phyloP scores from a whole-genome alignment of 768 basidiomycete species.

The Holtermannia corniformis region DNA sequence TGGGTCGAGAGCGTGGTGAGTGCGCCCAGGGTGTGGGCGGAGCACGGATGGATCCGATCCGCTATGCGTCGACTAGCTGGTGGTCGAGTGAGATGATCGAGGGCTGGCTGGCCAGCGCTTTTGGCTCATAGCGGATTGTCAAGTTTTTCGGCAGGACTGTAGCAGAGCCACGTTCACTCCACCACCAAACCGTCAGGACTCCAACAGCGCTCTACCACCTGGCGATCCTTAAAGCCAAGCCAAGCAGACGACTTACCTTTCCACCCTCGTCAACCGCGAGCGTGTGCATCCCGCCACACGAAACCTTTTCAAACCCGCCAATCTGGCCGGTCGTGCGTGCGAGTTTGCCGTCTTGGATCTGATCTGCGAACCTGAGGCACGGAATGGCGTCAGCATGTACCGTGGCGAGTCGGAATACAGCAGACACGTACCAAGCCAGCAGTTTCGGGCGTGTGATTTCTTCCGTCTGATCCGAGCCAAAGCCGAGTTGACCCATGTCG shows the following conservation, averaged over 20 bases:
- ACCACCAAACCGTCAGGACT: too few species aligned
- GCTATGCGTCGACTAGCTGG: too few species aligned
- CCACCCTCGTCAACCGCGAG: constrained; percentile 83
- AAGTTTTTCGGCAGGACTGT: too few species aligned
- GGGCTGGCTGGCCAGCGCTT: too few species aligned
- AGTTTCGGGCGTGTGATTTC: constrained; percentile 67
- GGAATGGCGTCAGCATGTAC: constrained; percentile 1
- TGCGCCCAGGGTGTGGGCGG: too few species aligned
- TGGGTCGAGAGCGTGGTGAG: background rate
- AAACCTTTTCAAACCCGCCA: constrained; percentile 65
- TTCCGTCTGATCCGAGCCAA: constrained; percentile 57
- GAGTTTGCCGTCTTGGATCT: constrained; percentile 61
- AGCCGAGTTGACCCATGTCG: constrained; percentile 90
- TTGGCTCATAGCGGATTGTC: too few species aligned
- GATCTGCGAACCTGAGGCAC: constrained; percentile 55
- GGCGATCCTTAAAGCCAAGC: too few species aligned
- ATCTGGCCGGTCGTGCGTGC: constrained; percentile 45
- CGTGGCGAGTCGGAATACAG: background rate
- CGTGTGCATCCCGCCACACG: constrained; percentile 80
- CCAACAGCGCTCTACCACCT: too few species aligned
- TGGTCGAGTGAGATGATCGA: too few species aligned
- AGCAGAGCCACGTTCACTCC: too few species aligned
- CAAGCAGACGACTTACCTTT: constrained; percentile 52
- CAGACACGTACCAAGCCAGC: constrained; percentile 51
- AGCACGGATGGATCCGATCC: too few species aligned